Conservation (phyloP, 495 filamentous ascomycete species). For the Podospora pseudopauciseta region DNA sequence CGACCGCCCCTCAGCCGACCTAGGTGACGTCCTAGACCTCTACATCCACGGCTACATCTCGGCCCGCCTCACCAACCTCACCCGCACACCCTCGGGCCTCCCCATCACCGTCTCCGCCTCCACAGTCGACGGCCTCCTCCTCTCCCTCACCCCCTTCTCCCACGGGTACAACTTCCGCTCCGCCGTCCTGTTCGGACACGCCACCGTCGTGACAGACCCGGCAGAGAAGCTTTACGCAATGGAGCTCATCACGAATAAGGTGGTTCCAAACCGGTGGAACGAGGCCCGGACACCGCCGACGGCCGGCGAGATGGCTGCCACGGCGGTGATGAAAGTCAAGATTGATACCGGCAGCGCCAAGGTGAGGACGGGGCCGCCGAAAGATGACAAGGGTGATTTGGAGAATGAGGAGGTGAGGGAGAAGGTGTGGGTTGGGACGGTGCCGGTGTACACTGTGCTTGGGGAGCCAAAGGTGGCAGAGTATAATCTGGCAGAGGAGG, state of each 20-base stretch:
- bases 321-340: constrained; percentile 66
- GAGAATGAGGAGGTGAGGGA: constrained; percentile 56
- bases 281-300: constrained; percentile 70
- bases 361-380: constrained; percentile 63
- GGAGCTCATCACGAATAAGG: constrained; percentile 72
- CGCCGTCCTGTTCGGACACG: constrained; percentile 74
- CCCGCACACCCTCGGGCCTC: constrained; percentile 52
- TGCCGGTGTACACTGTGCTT: constrained; percentile 64
- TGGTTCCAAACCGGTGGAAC: constrained; percentile 66
- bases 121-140: constrained; percentile 67
- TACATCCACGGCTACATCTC: constrained; percentile 89
- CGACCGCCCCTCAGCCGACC: constrained; percentile 56
- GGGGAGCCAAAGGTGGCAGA: constrained; percentile 66
- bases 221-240: constrained; percentile 82
- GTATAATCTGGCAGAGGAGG: constrained; percentile 54
- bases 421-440: constrained; percentile 77
- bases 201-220: constrained; percentile 58
- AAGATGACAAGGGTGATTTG: constrained; percentile 68
- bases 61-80: constrained; percentile 70
- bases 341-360: constrained; percentile 76
- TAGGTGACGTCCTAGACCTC: constrained; percentile 66
- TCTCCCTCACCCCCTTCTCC: constrained; percentile 71
- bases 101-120: constrained; percentile 63
- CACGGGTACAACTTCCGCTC: constrained; percentile 91
- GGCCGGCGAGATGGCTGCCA: constrained; percentile 71